Evolutionary conservation across 805 yeast species (phyloP), one percentile per base, ranked within the genome.

Genomic region (Metschnikowia similis): DNA sequence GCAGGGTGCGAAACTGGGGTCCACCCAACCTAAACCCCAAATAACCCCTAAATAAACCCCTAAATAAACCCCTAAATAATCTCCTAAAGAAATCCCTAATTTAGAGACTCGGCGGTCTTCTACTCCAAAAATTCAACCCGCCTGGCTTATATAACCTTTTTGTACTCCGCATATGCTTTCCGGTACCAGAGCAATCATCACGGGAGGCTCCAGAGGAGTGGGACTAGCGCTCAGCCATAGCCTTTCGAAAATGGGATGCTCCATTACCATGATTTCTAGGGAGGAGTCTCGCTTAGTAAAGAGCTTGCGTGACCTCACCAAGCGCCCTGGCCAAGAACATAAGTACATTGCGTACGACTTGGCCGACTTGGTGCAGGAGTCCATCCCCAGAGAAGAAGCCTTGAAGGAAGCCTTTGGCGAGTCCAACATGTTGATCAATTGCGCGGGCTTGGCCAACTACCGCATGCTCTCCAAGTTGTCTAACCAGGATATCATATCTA

Each of bases 181-280:
- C 3, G 67, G 67, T 2, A 62, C 59, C 49, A 72, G 73, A n/a
- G 84, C 83, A 0, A 55, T 81, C 4, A 65, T 85, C 2, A 84
- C 89, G 0, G 94, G 94, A 1, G 90, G 85, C 0, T 82, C 90
- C 0, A 67, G 76, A 41, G 92, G 94, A 0, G 68, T 86, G 11
- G 94, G 94, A 0, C 66, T 71, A 3, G 74, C 75, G 0, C 76
- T 87, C 14, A 84, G 89, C 0, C 54, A 61, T 32, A 62, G 58
- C 30, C 67, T 86, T 28, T 78, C 88, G 0, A 43, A 53, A 0
- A 56, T 69, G 29, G 91, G 91, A 1, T 76, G 80, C 27, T 69
- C 68, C 17, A 68, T 82, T 6, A 70, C 83, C 0, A 61, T 85
- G 14, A 53, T 82, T 5, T 76, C 89, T 0, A 62, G 87, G 38